Conservation (phyloP, 352 stramenopile genomes). For the Phytophthora multivora region DNA sequence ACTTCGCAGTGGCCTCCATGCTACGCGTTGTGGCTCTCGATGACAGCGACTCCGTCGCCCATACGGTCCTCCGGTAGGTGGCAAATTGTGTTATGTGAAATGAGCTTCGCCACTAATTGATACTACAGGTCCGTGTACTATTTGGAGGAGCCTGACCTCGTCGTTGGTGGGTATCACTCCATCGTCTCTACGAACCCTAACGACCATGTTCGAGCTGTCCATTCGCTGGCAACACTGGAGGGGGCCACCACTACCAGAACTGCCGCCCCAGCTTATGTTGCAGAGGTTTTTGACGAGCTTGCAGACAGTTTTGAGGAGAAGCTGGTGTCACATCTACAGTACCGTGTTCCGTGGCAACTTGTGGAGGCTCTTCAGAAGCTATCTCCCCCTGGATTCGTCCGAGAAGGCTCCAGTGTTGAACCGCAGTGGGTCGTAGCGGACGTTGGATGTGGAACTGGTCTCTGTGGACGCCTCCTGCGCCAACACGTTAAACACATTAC, state of each 20-base stretch:
- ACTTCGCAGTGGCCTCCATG: conserved; percentile 71
- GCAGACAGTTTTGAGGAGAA: conserved; percentile 85
- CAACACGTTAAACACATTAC: conserved; percentile 59
- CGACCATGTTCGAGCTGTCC: conserved; percentile 58
- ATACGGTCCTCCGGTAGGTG: conserved; percentile 69
- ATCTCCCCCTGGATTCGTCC: conserved; percentile 33
- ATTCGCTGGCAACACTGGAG: conserved; percentile 70
- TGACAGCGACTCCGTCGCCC: conserved; percentile 75
- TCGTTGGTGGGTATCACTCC: conserved; percentile 51
- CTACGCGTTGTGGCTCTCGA: conserved; percentile 67
- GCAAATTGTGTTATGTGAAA: background rate
- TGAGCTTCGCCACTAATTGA: background rate
- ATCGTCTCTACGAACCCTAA: conserved; percentile 41
- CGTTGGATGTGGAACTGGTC: conserved; percentile 76
- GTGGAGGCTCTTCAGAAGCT: conserved; percentile 61
- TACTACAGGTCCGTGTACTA: conserved; percentile 68
- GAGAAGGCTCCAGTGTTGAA: conserved; percentile 5
- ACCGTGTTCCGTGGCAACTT: conserved; percentile 82
- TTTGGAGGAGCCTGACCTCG: conserved; percentile 56
- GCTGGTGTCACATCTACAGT: conserved; percentile 77
- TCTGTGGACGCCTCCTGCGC: conserved; percentile 72
- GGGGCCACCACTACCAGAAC: conserved; percentile 52
- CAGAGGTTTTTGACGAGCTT: conserved; percentile 80
- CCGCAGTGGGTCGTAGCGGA: conserved; percentile 53
- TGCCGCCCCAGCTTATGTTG: conserved; percentile 68